These are phyloP conservation scores for Pachyrhizus erosus DNA, from an alignment of 306 rosid species.

Conservation along the genomic window DNA sequence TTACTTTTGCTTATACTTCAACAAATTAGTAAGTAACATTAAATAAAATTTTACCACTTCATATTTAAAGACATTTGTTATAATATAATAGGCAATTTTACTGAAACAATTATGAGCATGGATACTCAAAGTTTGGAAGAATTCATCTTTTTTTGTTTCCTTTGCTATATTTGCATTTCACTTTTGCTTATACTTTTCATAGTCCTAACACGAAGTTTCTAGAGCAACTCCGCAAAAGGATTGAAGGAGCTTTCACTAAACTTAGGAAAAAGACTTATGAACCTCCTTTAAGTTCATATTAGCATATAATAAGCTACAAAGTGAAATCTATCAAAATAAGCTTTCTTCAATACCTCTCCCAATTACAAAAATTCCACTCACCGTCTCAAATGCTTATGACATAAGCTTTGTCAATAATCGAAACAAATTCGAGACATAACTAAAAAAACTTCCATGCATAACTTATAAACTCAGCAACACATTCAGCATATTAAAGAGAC, in stretches of 20 bases:
- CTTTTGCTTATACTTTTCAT: background rate
- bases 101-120: no score
- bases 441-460: background rate
- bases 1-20: no score
- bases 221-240: background rate
- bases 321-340: background rate
- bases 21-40: no score
- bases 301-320: background rate
- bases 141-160: background rate
- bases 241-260: background rate
- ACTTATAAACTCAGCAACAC: slow-evolving; percentile 4
- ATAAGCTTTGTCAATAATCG: background rate
- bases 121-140: no score
- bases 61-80: no score
- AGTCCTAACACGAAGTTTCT: slow-evolving; percentile 16
- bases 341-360: background rate
- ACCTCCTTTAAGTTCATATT: background rate
- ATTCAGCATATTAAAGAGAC: background rate
- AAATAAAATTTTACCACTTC: no score
- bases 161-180: background rate
- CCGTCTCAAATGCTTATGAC: background rate
- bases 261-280: background rate
- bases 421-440: slow-evolving; percentile 15
- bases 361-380: background rate
- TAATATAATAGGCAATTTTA: no score